Evolutionary conservation across 305 asterid genomes (phyloP).

Genomic region (Plantago coronopus): DNA sequence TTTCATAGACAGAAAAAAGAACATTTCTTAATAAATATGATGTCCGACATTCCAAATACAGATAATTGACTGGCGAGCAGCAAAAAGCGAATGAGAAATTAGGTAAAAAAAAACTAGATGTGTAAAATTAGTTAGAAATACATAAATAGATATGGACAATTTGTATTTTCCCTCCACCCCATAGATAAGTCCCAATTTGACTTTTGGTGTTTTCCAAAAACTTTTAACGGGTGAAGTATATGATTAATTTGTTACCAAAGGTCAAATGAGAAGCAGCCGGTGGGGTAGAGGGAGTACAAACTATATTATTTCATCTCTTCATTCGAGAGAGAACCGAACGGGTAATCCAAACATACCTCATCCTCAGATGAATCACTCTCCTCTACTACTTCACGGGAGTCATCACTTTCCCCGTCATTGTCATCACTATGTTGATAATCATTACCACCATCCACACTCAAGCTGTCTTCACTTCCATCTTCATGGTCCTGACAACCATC

Average conservation of each 20-base stretch:
- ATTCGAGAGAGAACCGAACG: constrained; percentile 5
- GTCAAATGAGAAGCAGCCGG: too few species aligned
- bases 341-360: constrained; percentile 53
- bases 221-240: too few species aligned
- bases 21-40: constrained; percentile 1
- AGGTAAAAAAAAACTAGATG: too few species aligned
- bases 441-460: constrained; percentile 20
- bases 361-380: constrained; percentile 99
- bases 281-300: background rate
- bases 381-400: constrained; percentile 47
- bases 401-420: constrained; percentile 41
- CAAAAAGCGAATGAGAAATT: too few species aligned
- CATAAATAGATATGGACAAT: too few species aligned
- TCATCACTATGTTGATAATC: constrained; percentile 24
- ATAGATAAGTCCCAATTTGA: too few species aligned
- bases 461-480: constrained; percentile 24
- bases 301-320: background rate
- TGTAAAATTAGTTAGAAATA: too few species aligned
- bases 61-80: too few species aligned
- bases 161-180: too few species aligned
- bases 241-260: too few species aligned
- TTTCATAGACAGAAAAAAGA: constrained; percentile 19
- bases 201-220: too few species aligned
- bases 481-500: constrained; percentile 11
- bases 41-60: too few species aligned